These are phyloP conservation scores for Eucalyptus cloeziana DNA, from an alignment of 345 rosid genomes.

Conservation along the genomic window DNA sequence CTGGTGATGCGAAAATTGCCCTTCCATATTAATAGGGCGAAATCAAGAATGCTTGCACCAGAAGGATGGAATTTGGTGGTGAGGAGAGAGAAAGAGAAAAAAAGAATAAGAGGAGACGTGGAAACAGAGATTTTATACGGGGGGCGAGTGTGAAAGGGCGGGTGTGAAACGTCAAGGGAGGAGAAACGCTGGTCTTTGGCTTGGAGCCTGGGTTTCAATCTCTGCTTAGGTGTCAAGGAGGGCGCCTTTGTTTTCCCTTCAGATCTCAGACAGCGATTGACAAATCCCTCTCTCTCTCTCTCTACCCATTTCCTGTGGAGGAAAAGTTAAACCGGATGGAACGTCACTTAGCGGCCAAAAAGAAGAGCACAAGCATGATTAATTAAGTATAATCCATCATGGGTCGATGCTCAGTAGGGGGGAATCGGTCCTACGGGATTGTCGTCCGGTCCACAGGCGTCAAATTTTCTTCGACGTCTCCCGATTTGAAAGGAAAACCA, in stretches of 20 bases:
- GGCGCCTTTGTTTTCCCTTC: slow-evolving; percentile 9
- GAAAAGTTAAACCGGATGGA: background rate
- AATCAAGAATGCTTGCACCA: background rate
- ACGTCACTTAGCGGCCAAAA: background rate
- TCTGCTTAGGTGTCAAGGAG: slow-evolving; percentile 15
- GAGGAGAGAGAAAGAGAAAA: background rate
- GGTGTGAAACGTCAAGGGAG: slow-evolving; percentile 53
- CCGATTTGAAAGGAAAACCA: background rate
- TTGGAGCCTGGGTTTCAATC: background rate
- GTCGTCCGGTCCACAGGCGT: background rate
- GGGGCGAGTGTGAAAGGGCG: slow-evolving; percentile 18
- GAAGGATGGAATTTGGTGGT: background rate
- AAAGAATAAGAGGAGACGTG: background rate
- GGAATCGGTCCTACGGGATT: background rate
- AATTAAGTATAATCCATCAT: background rate
- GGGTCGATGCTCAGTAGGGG: background rate
- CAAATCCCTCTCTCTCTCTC: background rate
- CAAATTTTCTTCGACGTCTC: background rate
- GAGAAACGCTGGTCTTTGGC: background rate
- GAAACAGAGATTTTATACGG: background rate
- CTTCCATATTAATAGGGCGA: slow-evolving; percentile 31
- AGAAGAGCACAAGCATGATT: background rate
- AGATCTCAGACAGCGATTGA: slow-evolving; percentile 12
- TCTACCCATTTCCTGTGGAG: background rate
- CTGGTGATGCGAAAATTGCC: slow-evolving; percentile 16